Base-by-base conservation (phyloP, 148 eudicot species). In the Oxyria digyna region DNA sequence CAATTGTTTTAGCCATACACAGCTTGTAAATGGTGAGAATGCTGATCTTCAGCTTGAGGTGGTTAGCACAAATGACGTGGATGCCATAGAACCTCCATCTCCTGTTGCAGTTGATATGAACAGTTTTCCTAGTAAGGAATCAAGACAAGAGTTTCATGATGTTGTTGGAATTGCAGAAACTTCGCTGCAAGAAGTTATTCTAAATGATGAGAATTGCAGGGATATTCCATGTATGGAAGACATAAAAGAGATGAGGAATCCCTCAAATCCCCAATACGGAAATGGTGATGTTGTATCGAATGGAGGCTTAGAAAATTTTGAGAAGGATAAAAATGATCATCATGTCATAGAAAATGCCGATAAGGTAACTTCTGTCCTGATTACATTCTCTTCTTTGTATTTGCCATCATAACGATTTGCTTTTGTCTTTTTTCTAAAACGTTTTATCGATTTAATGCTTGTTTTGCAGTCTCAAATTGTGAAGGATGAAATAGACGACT, bases 401-500 rank as follows among this genome's bases (percentile, higher is more conserved):
- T 14, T 20, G n/a, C 18, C 49, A 14, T 52, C 31, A 52, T 52
- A 21, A 52, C 29, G 14, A 9, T 52, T 52, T 52, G 31, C 62
- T 52, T 21, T 52, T 5, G 23, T 24, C 62, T 15, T 52, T 24
- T 23, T 24, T 20, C 62, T 9, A 3, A 52, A 23, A 52, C 17
- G 62, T 23, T 52, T 52, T 29, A 52, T 11, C 27, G 24, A 52
- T 8, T 52, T 52, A 52, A 21, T 52, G 62, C 31, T 24, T 8
- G 14, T 23, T 24, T 52, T 23, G 31, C 8, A 5, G 14, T 10
- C 62, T 52, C 62, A 10, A 52, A 52, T 23, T 52, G 29, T 20
- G 10, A 23, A 52, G 62, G 62, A 52, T 52, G 62, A 52, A 52
- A 9, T 29, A 35, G 67, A 63, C 31, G 41, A 63, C 67, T 63